Conservation (phyloP, 805 yeast species). For the Candida sithepensis region DNA sequence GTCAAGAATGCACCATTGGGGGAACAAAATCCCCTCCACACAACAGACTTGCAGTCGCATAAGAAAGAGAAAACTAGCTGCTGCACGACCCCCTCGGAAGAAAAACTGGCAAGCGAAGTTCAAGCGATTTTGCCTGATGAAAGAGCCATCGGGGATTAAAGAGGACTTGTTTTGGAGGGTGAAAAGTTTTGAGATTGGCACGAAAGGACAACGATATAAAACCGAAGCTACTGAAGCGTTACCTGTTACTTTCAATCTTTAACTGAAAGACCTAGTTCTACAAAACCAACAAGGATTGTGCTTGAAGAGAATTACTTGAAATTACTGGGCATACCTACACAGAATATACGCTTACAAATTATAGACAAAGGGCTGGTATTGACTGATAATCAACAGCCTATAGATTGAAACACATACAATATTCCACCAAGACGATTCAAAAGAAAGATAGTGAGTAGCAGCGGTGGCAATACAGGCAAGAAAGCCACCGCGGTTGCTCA, state of each 20-base stretch:
- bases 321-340: neutral
- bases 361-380: neutral
- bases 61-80: neutral
- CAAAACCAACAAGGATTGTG: no score
- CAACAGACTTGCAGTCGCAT: neutral
- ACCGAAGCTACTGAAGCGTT: no score
- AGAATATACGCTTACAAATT: neutral
- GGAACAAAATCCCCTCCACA: no score
- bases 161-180: no score
- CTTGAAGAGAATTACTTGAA: no score
- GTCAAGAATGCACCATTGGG: no score
- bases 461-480: conserved; percentile 1
- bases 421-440: conserved; percentile 10
- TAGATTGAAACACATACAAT: conserved; percentile 3
- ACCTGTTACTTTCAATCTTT: no score
- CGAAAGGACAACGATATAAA: no score
- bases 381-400: neutral
- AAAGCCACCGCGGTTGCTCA: conserved; percentile 1
- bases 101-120: neutral
- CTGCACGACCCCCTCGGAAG: neutral
- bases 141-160: neutral
- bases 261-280: no score
- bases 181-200: no score
- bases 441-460: conserved; percentile 7
- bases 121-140: neutral